A percentile compares a stretch with the other conserved stretches of the same genome.
Evolutionary conservation across 2,329 filamentous ascomycete species (phyloP).

Genomic region (Fusarium heterosporum): DNA sequence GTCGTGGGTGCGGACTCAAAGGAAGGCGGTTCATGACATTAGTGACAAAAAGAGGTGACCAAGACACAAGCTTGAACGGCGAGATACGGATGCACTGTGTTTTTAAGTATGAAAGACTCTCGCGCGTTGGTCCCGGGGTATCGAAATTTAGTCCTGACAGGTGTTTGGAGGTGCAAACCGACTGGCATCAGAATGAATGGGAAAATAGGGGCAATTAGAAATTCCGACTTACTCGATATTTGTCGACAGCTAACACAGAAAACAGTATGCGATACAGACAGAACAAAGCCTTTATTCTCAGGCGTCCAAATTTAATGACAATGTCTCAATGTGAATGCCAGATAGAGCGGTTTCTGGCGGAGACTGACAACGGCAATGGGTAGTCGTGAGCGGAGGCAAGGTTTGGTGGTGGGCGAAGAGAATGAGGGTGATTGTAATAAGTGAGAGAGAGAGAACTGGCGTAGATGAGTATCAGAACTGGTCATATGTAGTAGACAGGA

Average conservation of each 20-base stretch:
- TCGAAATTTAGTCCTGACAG: neutral
- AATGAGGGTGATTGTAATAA: constrained; percentile 12
- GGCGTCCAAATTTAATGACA: constrained; percentile 39
- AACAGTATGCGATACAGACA: constrained; percentile 49
- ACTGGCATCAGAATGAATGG: neutral
- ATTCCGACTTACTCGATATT: constrained; percentile 48
- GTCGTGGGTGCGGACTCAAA: neutral
- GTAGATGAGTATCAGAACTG: neutral
- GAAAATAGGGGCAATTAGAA: constrained; percentile 7
- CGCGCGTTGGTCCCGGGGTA: too few species aligned
- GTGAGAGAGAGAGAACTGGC: constrained; percentile 3
- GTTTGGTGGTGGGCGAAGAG: constrained; percentile 14
- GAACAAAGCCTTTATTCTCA: constrained; percentile 51
- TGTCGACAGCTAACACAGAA: constrained; percentile 49
- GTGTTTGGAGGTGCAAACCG: neutral
- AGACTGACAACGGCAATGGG: constrained; percentile 20
- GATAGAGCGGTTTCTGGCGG: constrained; percentile 18
- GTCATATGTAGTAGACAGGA: neutral
- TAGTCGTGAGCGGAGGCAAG: constrained; percentile 13
- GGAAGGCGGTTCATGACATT: neutral
- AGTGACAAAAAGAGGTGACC: neutral
- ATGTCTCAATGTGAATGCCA: constrained; percentile 22
- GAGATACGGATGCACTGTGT: neutral
- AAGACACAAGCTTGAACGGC: neutral
- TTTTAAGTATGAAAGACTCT: neutral